phyloP scores from a whole-genome alignment of 495 filamentous ascomycete species.

The Bacidia gigantensis region DNA sequence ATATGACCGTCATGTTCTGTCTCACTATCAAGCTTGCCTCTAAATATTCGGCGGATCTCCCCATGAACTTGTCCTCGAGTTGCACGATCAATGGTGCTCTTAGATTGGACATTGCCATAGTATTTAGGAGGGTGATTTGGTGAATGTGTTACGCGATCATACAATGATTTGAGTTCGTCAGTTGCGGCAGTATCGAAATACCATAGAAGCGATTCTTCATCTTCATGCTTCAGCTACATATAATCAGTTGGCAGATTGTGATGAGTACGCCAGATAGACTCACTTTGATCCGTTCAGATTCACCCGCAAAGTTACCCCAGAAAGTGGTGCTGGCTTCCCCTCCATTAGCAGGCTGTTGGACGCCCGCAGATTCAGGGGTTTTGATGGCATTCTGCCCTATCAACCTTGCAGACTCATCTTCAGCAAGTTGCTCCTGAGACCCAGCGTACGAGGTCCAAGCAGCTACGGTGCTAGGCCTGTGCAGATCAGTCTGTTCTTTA shows the following conservation, averaged over 20 bases:
- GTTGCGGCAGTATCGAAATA: slow-evolving; percentile 33
- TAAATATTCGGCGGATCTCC: slow-evolving; percentile 53
- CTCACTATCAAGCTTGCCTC: slow-evolving; percentile 48
- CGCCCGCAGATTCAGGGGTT: background rate
- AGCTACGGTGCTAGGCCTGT: background rate
- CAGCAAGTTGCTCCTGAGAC: background rate
- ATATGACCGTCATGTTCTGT: slow-evolving; percentile 47
- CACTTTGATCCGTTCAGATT: background rate
- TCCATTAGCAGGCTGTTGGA: background rate
- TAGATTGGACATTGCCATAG: slow-evolving; percentile 27
- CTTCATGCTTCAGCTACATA: slow-evolving; percentile 31
- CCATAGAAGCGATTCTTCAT: slow-evolving; percentile 29
- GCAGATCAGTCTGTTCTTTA: background rate
- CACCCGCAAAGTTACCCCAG: slow-evolving; percentile 8
- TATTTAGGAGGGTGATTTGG: slow-evolving; percentile 30
- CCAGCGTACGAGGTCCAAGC: background rate
- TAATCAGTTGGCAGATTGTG: slow-evolving; percentile 5
- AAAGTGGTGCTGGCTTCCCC: background rate
- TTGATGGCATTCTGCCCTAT: background rate
- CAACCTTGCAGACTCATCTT: background rate
- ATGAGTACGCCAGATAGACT: background rate
- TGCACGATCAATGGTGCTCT: slow-evolving; percentile 41
- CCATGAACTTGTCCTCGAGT: slow-evolving; percentile 51
- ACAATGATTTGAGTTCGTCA: slow-evolving; percentile 27
- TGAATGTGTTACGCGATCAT: slow-evolving; percentile 31